Base-by-base conservation (phyloP, 352 stramenopile genomes). In the Thalassiosira sp. region DNA sequence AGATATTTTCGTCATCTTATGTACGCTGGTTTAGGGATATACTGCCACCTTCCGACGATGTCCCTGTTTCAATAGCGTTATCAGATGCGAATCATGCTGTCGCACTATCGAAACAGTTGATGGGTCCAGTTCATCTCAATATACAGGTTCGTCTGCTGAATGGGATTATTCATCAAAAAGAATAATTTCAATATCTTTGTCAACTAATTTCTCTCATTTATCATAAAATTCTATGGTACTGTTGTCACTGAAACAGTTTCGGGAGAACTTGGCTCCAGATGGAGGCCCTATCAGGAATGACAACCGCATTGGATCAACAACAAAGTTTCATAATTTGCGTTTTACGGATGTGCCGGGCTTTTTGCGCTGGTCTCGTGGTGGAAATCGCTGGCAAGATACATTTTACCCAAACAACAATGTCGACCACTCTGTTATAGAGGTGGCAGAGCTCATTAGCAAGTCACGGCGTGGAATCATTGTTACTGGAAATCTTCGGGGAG, bases 241-340 rank as follows among this genome's bases (percentile, higher is more conserved):
- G n/a, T n/a, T n/a, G n/a, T n/a, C n/a, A n/a, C n/a, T n/a, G n/a
- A n/a, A n/a, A n/a, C n/a, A 91, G 73, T 93, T 91, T 65, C 61
- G 87, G 43, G 87, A 93, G 70, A 93, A 93, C 69, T 67, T 93
- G 18, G 83, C 87, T 53, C 87, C 87, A 2, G 81, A 91, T 68
- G 74, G 27, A 43, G 87, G 87, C 10, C 76, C 81, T 18, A 89
- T 93, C 52, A 62, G 87, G 15, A 89, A 87, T 65, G 83, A 90
- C 63, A 70, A 83, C 25, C 57, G 87, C 3, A 67, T 71, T 16
- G 72, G 74, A 33, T 80, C 79, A 5, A 66, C 80, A 5, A 89
- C 81, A 46, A 85, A 74, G 53, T 91, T 88, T 42, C 74, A 90
- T 43, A 72, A 56, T 8, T 18, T 76, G 18, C 70, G 78, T 35